Base-by-base conservation (phyloP, 2,329 filamentous ascomycete species). In the Xylaria sp. region DNA sequence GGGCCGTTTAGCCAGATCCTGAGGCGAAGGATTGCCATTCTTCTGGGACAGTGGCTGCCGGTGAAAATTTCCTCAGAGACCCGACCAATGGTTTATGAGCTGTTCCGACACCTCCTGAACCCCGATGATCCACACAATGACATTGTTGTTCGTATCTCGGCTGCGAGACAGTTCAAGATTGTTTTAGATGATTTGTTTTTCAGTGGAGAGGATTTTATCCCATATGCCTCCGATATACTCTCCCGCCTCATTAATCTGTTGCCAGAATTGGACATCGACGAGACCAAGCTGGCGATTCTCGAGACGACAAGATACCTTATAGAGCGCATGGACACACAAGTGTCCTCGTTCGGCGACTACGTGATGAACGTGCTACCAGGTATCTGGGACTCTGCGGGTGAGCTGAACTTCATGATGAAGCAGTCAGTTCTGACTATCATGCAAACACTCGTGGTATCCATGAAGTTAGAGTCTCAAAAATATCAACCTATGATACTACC, bases 361-460 rank as follows among this genome's bases (percentile, higher is more conserved):
- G 89, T 99, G 56, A 88, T 99, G 71, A 79, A 84, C 1, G 82
- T 92, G 11, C 79, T 97, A 6, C 92, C 93, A 0, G 80, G 80
- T 3, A 79, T 97, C 0, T 99, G 94, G 94, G 87, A 90, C 56
- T 84, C 87, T 47, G 91, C 90, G 2, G 91, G 88, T 0, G 73
- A 77, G 2, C 89, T 96, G 56, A 90, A 94, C 66, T 91, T 92
- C 72, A 84, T 97, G 71, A 89, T 97, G 79, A 97, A 97, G 72
- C 92, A 97, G 72, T 87, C 91, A 1, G 92, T 97, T 48, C 82
- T 97, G 52, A 90, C 89, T 2, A 88, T 97, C 38, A 85, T 97
- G 47, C 82, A 90, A 1, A 88, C 91, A 2, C 79, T 99, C 13
- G 90, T 96, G n/a, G 86, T 86, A 68, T 89, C 92, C 1, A 90